Conservation (phyloP, 345 rosid species). For the Populus simonii region DNA sequence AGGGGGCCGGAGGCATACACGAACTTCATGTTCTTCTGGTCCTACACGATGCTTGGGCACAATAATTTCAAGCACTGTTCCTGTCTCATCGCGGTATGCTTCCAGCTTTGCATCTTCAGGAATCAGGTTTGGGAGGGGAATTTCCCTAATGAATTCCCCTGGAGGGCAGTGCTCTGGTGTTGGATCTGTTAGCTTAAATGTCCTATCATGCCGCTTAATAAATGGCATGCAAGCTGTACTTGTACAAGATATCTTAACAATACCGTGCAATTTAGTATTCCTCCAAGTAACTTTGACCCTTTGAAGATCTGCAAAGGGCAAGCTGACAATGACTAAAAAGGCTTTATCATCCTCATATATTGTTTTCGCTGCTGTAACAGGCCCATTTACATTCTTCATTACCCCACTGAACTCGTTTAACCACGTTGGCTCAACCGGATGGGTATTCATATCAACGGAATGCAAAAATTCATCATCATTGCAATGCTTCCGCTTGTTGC, state of each 20-base stretch:
- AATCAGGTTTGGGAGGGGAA: constrained; percentile 69
- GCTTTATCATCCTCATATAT: constrained; percentile 77
- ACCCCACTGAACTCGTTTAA: constrained; percentile 74
- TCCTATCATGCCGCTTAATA: constrained; percentile 70
- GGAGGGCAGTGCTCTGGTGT: constrained; percentile 93
- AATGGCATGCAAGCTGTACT: constrained; percentile 76
- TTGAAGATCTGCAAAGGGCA: constrained; percentile 78
- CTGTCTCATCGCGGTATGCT: constrained; percentile 70
- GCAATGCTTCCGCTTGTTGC: constrained; percentile 68
- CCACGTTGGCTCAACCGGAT: constrained; percentile 72
- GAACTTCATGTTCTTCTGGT: constrained; percentile 93
- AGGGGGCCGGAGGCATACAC: constrained; percentile 68
- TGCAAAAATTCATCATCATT: constrained; percentile 54
- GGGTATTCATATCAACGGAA: constrained; percentile 56
- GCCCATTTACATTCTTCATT: constrained; percentile 73
- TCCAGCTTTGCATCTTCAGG: constrained; percentile 86
- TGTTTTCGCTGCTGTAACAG: constrained; percentile 81
- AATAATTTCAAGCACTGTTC: constrained; percentile 67
- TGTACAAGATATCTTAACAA: constrained; percentile 72
- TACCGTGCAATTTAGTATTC: constrained; percentile 65
- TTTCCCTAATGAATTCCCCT: constrained; percentile 74
- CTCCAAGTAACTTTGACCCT: constrained; percentile 89
- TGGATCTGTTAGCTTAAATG: constrained; percentile 88
- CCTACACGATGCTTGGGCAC: constrained; percentile 77
- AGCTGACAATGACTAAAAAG: constrained; percentile 64